phyloP scores from a whole-genome alignment of 768 basidiomycete genomes.

The Lactarius deliciosus region DNA sequence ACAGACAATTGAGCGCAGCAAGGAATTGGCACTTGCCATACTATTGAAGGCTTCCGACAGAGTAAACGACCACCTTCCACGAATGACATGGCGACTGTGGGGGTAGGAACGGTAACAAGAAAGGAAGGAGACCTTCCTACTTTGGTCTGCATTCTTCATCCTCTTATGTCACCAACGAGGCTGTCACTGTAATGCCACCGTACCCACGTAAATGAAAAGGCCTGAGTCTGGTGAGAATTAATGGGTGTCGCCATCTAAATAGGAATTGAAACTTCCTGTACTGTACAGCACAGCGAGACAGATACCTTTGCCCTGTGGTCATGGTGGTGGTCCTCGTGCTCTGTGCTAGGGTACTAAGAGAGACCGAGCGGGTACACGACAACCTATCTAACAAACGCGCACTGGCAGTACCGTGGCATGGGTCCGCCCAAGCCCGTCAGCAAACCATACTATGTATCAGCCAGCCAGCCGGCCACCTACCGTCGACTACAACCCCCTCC shows the following conservation, averaged over 20 bases:
- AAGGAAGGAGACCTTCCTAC: constrained; percentile 26
- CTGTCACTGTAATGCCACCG: neutral
- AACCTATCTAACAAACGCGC: too few species aligned
- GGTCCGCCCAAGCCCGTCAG: too few species aligned
- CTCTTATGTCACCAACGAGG: neutral
- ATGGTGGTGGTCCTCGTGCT: too few species aligned
- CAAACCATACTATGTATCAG: too few species aligned
- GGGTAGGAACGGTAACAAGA: constrained; percentile 1
- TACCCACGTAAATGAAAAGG: neutral
- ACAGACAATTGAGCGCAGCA: constrained; percentile 83
- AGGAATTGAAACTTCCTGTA: too few species aligned
- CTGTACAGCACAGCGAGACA: too few species aligned
- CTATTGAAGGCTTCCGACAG: constrained; percentile 71
- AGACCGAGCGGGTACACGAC: too few species aligned
- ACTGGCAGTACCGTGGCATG: too few species aligned
- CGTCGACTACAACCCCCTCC: constrained; percentile 3
- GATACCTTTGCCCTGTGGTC: too few species aligned
- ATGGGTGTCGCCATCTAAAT: neutral
- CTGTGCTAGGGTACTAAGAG: neutral
- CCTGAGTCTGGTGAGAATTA: neutral
- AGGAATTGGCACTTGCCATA: constrained; percentile 87
- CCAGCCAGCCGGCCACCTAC: neutral
- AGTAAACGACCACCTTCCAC: constrained; percentile 78
- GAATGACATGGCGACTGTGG: constrained; percentile 63
- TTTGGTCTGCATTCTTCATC: neutral